Evolutionary conservation across 768 basidiomycete species (phyloP).

Genomic region (Candolleomyces eurysporus): DNA sequence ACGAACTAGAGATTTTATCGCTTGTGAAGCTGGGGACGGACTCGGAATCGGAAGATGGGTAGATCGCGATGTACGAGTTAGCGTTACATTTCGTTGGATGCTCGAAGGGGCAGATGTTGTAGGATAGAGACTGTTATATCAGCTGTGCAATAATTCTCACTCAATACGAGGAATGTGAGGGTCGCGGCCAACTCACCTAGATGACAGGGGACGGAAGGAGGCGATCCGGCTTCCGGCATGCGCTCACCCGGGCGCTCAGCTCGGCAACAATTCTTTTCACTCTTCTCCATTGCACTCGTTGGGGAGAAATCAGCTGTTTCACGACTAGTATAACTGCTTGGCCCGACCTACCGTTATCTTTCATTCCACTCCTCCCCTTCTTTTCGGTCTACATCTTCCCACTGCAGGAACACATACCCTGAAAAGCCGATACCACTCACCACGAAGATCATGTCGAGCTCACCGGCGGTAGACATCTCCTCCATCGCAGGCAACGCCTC

Average conservation of each 20-base stretch:
- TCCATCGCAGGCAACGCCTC: conserved; percentile 20
- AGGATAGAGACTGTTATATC: conserved; percentile 36
- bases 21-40: conserved; percentile 18
- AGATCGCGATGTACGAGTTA: conserved; percentile 58
- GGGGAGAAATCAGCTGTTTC: no score
- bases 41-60: conserved; percentile 34
- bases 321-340: no score
- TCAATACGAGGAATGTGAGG: no score
- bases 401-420: not conserved
- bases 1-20: conserved; percentile 58
- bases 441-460: not conserved
- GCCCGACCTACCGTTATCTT: no score
- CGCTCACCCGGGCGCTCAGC: no score
- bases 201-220: no score
- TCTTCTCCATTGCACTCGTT: no score
- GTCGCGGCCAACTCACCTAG: no score
- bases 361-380: no score
- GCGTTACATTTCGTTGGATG: conserved; percentile 86
- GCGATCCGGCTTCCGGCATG: no score
- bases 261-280: no score
- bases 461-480: conserved; percentile 10
- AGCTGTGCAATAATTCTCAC: no score
- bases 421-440: not conserved
- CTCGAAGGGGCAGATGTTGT: conserved; percentile 75
- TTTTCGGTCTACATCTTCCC: not conserved